Evolutionary conservation across 495 filamentous ascomycete genomes (phyloP).

Genomic region (Amorphotheca resinae): DNA sequence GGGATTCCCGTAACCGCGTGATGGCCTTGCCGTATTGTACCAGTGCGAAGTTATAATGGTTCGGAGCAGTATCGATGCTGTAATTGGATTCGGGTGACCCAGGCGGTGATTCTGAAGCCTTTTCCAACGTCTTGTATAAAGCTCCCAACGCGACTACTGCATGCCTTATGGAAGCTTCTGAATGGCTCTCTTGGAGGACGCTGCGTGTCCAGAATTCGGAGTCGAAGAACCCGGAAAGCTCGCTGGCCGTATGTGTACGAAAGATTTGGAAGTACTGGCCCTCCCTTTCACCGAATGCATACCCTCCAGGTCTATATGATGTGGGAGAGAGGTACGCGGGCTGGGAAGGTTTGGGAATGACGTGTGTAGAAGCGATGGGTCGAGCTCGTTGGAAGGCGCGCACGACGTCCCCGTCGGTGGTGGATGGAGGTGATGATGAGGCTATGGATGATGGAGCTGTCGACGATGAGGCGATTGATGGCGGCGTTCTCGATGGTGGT

Average conservation of each 20-base stretch:
- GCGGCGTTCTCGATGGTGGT: constrained; percentile 1
- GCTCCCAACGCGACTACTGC: constrained; percentile 52
- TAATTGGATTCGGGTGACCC: constrained; percentile 35
- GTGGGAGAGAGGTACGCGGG: constrained; percentile 3
- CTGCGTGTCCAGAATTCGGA: constrained; percentile 48
- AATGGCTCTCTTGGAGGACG: constrained; percentile 47
- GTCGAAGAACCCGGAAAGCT: constrained; percentile 49
- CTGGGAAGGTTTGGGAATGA: too few species aligned
- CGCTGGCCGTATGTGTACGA: constrained; percentile 39
- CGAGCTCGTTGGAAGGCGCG: constrained; percentile 16
- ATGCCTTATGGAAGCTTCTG: constrained; percentile 50
- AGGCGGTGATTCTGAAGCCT: constrained; percentile 37
- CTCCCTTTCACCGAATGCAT: constrained; percentile 29
- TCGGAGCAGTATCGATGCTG: constrained; percentile 33
- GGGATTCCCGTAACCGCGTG: constrained; percentile 13
- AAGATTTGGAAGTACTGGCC: constrained; percentile 48
- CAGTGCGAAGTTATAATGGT: constrained; percentile 19
- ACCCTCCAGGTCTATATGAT: constrained; percentile 7
- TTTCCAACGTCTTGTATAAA: constrained; percentile 46
- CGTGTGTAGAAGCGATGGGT: constrained; percentile 25
- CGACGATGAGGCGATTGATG: not conserved
- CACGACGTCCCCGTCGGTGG: not conserved
- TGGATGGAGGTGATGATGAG: constrained; percentile 1
- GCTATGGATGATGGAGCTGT: not conserved
- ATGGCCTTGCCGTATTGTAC: constrained; percentile 19